These are phyloP conservation scores for Akanthomyces muscarius DNA, from an alignment of 2,329 filamentous ascomycete genomes.

Conservation along the genomic window DNA sequence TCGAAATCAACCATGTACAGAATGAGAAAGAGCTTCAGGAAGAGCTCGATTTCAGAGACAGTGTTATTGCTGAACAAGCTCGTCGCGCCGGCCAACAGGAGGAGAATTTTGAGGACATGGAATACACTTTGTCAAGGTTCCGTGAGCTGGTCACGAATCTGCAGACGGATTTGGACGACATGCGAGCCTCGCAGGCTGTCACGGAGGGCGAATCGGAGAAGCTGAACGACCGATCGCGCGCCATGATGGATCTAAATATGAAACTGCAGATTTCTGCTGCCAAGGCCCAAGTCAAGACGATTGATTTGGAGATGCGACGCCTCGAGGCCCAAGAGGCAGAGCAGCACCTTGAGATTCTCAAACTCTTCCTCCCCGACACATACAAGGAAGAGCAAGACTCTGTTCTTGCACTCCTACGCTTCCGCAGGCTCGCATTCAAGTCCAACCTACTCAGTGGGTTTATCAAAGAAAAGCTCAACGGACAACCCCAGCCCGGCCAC, in stretches of 20 bases:
- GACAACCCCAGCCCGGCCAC: constrained; percentile 61
- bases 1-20: constrained; percentile 89
- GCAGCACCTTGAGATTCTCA: constrained; percentile 84
- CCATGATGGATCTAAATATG: constrained; percentile 95
- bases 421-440: constrained; percentile 87
- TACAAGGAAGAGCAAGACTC: constrained; percentile 80
- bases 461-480: constrained; percentile 71
- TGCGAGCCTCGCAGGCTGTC: constrained; percentile 85
- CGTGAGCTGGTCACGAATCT: constrained; percentile 81
- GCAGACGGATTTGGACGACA: constrained; percentile 84
- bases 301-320: constrained; percentile 81
- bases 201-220: constrained; percentile 92
- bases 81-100: constrained; percentile 73
- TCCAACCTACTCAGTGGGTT: constrained; percentile 73
- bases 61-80: constrained; percentile 75
- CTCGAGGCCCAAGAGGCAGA: constrained; percentile 85
- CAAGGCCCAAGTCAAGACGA: constrained; percentile 90
- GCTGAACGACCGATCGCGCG: constrained; percentile 78
- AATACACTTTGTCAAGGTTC: constrained; percentile 86
- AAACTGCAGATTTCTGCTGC: constrained; percentile 86
- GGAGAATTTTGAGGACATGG: constrained; percentile 76
- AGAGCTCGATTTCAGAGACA: constrained; percentile 85
- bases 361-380: constrained; percentile 81
- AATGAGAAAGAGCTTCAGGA: constrained; percentile 92
- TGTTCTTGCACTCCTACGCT: constrained; percentile 80